These are phyloP conservation scores for Holtermannia corniformis DNA, from an alignment of 768 basidiomycete genomes.

Conservation along the genomic window DNA sequence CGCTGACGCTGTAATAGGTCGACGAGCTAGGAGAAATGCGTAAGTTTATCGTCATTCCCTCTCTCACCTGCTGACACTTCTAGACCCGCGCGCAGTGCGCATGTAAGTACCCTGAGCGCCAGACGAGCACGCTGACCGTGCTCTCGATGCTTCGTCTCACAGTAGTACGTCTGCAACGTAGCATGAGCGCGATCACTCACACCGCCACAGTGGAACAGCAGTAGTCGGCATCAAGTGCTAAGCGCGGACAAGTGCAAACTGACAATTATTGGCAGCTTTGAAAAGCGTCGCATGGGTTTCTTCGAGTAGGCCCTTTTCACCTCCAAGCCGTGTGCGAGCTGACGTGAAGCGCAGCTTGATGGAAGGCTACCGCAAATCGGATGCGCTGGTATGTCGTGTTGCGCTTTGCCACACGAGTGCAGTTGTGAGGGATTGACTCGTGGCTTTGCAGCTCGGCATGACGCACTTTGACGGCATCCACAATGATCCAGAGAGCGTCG, in stretches of 20 bases:
- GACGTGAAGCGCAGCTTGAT: constrained; percentile 21
- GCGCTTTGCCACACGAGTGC: background rate
- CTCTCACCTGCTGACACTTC: background rate
- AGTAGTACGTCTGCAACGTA: background rate
- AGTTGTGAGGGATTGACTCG: background rate
- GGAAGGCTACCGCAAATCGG: constrained; percentile 41
- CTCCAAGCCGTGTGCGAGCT: background rate
- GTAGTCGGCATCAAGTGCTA: constrained; percentile 21
- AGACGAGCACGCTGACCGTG: background rate
- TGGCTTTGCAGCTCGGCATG: constrained; percentile 9
- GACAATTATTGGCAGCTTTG: constrained; percentile 21
- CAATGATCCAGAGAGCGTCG: constrained; percentile 33
- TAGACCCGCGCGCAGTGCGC: constrained; percentile 32
- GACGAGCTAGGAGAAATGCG: constrained; percentile 41
- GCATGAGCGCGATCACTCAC: background rate
- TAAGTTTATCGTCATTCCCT: constrained; percentile 8
- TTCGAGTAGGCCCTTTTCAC: constrained; percentile 18
- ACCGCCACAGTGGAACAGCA: constrained; percentile 36
- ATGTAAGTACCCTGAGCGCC: constrained; percentile 18
- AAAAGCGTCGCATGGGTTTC: constrained; percentile 40
- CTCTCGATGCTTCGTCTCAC: too few species aligned
- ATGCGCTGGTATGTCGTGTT: constrained; percentile 14
- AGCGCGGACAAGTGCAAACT: background rate
- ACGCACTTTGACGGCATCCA: constrained; percentile 35
- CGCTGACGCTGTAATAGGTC: constrained; percentile 19